Percentiles rank a stretch among this genome's conserved stretches.
Evolutionary conservation across 1,139 yeast species (phyloP).

Genomic region (Suhomyces panamericanus): DNA sequence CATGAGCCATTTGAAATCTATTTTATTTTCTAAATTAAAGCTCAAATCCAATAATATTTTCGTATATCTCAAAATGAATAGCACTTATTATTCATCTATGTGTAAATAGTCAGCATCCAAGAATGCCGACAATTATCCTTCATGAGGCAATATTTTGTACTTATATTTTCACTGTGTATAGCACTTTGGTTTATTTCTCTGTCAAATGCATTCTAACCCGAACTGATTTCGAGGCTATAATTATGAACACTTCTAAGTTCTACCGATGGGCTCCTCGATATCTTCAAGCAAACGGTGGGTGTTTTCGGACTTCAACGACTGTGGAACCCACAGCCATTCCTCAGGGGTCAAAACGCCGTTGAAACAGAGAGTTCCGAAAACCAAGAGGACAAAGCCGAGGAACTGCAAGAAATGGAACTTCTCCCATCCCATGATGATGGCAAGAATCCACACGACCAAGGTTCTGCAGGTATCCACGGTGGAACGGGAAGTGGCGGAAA

Average conservation of each 20-base stretch:
- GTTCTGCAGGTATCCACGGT: slow-evolving; percentile 82
- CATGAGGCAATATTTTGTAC: too few relatives aligned
- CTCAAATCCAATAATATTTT: too few relatives aligned
- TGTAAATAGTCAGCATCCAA: too few relatives aligned
- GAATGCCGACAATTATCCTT: too few relatives aligned
- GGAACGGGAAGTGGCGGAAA: slow-evolving; percentile 77
- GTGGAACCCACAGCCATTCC: slow-evolving; percentile 48
- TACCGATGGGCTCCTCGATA: slow-evolving; percentile 7
- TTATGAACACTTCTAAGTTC: slow-evolving; percentile 1
- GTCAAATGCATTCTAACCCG: too few relatives aligned
- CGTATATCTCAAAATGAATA: too few relatives aligned
- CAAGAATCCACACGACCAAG: slow-evolving; percentile 73
- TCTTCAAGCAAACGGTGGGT: slow-evolving; percentile 5
- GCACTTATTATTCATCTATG: too few relatives aligned
- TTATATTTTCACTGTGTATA: too few relatives aligned
- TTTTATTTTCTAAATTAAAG: too few relatives aligned
- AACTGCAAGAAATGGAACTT: slow-evolving; percentile 60
- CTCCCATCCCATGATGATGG: slow-evolving; percentile 79
- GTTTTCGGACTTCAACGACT: slow-evolving; percentile 6
- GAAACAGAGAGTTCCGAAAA: slow-evolving; percentile 72
- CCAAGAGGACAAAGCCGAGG: slow-evolving; percentile 62
- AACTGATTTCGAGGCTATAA: too few relatives aligned
- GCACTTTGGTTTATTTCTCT: too few relatives aligned
- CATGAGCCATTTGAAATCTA: too few relatives aligned
- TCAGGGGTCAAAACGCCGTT: slow-evolving; percentile 64